A percentile compares a stretch with the other conserved stretches of the same genome.
phyloP scores from a whole-genome alignment of 2,329 filamentous ascomycete genomes.

The Xylaria polymorpha region DNA sequence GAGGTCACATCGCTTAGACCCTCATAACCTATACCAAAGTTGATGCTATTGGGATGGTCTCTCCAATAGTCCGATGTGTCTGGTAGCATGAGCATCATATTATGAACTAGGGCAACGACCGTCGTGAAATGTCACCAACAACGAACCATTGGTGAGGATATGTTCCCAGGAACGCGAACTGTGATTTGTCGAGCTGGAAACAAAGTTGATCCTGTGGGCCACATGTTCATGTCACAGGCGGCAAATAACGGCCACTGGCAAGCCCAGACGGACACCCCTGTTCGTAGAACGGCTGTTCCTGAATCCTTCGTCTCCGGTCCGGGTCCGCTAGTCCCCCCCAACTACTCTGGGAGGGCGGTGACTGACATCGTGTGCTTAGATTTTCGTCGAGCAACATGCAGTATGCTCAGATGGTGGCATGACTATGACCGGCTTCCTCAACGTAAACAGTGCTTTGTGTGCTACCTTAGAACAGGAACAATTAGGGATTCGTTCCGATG shows the following conservation, averaged over 20 bases:
- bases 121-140: constrained; percentile 31
- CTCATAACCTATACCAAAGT: constrained; percentile 19
- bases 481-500: background rate
- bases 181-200: constrained; percentile 43
- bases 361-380: background rate
- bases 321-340: constrained; percentile 12
- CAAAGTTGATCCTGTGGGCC: constrained; percentile 32
- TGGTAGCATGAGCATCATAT: constrained; percentile 10
- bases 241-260: constrained; percentile 40
- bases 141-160: constrained; percentile 32
- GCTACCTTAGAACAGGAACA: background rate
- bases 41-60: constrained; percentile 19
- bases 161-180: constrained; percentile 29
- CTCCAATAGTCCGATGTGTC: constrained; percentile 17
- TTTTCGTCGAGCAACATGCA: background rate
- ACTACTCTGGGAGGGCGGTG: constrained; percentile 7
- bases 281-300: constrained; percentile 30
- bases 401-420: background rate
- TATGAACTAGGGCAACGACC: constrained; percentile 19
- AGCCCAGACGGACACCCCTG: constrained; percentile 16
- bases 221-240: constrained; percentile 42
- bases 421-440: background rate
- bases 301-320: constrained; percentile 26
- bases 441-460: background rate
- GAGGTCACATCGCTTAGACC: constrained; percentile 31